Evolutionary conservation across 73 alveolate species (phyloP).

Genomic region (Stentor roeselii): DNA sequence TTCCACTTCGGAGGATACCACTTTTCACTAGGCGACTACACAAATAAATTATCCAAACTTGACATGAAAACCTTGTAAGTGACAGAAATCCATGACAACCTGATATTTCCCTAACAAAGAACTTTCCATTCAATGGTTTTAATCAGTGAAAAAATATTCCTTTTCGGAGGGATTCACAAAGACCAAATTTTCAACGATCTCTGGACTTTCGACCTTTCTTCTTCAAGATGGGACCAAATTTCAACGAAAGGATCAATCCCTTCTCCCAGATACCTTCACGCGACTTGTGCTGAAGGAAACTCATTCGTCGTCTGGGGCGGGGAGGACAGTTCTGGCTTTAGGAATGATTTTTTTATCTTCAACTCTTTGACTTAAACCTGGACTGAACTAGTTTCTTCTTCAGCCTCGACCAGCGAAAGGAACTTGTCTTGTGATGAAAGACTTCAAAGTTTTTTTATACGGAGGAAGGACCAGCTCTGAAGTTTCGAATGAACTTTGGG

Average conservation of each 20-base stretch:
- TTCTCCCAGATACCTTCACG: background rate
- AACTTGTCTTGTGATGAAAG: background rate
- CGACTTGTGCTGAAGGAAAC: background rate
- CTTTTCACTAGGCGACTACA: background rate
- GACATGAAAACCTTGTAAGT: background rate
- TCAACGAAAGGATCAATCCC: background rate
- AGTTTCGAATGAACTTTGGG: background rate
- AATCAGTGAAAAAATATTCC: background rate
- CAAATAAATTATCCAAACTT: background rate
- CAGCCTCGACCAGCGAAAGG: background rate
- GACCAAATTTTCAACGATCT: background rate
- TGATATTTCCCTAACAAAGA: background rate
- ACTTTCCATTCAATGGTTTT: background rate
- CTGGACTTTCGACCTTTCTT: background rate
- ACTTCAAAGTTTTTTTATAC: background rate
- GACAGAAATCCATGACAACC: background rate
- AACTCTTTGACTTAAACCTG: background rate
- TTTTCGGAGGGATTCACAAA: background rate
- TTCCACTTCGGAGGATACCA: background rate
- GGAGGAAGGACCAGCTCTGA: background rate
- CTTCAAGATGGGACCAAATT: background rate
- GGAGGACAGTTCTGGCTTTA: background rate
- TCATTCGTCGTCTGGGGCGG: slow-evolving; percentile 4
- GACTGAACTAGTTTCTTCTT: background rate
- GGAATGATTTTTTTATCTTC: background rate